A percentile compares a stretch with the other conserved stretches of the same genome.
These are phyloP conservation scores for Phyllosticta citribraziliensis DNA, from an alignment of 2,329 filamentous ascomycete genomes.

Conservation along the genomic window DNA sequence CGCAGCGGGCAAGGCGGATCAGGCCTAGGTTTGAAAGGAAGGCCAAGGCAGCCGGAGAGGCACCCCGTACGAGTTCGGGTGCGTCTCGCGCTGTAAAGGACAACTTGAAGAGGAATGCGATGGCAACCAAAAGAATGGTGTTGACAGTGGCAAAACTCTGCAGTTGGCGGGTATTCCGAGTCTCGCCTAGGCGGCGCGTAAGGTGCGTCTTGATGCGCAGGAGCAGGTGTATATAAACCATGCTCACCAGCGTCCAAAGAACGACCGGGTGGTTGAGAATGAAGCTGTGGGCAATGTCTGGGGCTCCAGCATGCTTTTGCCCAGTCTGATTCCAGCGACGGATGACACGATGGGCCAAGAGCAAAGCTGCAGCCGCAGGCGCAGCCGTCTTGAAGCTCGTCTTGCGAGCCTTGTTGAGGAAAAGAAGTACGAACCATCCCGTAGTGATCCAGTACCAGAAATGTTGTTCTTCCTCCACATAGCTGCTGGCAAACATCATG, in stretches of 20 bases:
- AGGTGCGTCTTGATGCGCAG: conserved; percentile 32
- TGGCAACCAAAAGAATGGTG: conserved; percentile 33
- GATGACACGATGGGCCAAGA: conserved; percentile 55
- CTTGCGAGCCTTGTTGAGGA: conserved; percentile 22
- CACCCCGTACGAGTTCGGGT: conserved; percentile 55
- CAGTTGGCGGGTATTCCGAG: not conserved
- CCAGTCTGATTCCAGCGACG: conserved; percentile 94
- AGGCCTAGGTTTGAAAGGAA: conserved; percentile 34
- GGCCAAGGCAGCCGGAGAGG: conserved; percentile 35
- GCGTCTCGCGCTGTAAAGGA: conserved; percentile 81
- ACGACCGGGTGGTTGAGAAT: conserved; percentile 52
- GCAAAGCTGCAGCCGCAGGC: conserved; percentile 33
- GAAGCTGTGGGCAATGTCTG: conserved; percentile 71
- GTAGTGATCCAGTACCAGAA: conserved; percentile 93
- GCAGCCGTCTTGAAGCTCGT: conserved; percentile 7
- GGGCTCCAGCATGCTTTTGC: conserved; percentile 86
- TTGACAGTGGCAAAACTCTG: conserved; percentile 3
- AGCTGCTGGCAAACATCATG: conserved; percentile 98
- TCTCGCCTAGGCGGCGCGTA: conserved; percentile 8
- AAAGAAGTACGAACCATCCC: conserved; percentile 51
- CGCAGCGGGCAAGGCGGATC: conserved; percentile 24
- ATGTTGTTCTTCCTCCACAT: conserved; percentile 95
- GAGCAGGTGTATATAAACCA: conserved; percentile 50
- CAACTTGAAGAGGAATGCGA: conserved; percentile 76
- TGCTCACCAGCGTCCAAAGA: conserved; percentile 65